These are phyloP conservation scores for Ophiostoma sp. DNA, from an alignment of 2,329 filamentous ascomycete species.

Conservation along the genomic window DNA sequence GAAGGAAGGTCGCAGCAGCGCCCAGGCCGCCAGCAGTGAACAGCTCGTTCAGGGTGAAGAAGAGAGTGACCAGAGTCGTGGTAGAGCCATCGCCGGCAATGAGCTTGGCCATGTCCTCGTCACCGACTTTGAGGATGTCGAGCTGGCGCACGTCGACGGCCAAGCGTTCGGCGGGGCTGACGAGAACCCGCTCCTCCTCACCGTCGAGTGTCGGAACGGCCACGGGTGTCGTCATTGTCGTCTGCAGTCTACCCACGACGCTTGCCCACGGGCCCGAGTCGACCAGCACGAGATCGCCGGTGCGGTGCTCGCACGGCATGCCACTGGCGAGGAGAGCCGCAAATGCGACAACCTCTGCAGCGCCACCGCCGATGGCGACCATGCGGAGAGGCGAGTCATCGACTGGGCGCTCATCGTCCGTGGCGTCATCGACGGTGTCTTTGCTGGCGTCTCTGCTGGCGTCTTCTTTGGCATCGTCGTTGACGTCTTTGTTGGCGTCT, in stretches of 20 bases:
- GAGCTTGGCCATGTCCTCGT: constrained; percentile 33
- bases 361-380: constrained; percentile 47
- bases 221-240: constrained; percentile 38
- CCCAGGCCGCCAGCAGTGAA: constrained; percentile 70
- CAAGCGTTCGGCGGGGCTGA: constrained; percentile 37
- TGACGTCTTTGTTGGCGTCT: no score
- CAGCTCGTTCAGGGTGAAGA: constrained; percentile 95
- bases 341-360: constrained; percentile 56
- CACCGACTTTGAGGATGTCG: constrained; percentile 44
- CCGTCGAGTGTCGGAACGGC: constrained; percentile 38
- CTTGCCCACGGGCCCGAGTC: constrained; percentile 75
- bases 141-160: constrained; percentile 40
- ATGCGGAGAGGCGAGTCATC: constrained; percentile 17
- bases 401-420: neutral
- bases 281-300: constrained; percentile 55
- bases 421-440: neutral
- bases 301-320: constrained; percentile 22
- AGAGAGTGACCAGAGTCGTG: constrained; percentile 64
- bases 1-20: constrained; percentile 70
- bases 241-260: constrained; percentile 55
- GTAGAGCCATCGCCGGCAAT: constrained; percentile 28
- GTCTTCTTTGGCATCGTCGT: no score
- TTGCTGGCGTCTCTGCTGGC: neutral
- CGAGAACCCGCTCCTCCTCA: constrained; percentile 29
- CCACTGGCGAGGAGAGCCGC: constrained; percentile 39